A percentile compares a stretch with the other conserved stretches of the same genome.
Conservation (phyloP, 2,329 filamentous ascomycete species). For the Microthyrium microscopicum region DNA sequence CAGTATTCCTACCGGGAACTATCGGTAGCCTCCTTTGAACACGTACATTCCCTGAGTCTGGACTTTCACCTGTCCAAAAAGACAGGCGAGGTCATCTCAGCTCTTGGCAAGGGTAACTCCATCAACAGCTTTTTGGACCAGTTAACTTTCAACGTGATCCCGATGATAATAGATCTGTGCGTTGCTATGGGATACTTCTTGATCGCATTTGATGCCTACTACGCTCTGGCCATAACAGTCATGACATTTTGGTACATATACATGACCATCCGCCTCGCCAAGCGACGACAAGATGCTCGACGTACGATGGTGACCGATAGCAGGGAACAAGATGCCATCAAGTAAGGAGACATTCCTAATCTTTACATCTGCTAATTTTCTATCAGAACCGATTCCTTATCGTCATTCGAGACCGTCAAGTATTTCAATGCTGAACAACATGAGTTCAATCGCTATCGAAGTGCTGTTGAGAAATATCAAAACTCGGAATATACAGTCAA, state of each 20-base stretch:
- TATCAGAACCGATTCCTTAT: conserved; percentile 75
- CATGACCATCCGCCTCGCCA: conserved; percentile 88
- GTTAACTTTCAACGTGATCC: conserved; percentile 86
- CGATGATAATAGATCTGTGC: conserved; percentile 81
- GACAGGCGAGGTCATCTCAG: conserved; percentile 88
- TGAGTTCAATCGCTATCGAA: conserved; percentile 40
- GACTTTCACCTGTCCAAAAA: conserved; percentile 96
- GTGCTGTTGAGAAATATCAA: conserved; percentile 40
- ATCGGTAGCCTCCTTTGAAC: conserved; percentile 89
- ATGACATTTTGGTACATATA: conserved; percentile 95
- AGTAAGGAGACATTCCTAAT: conserved; percentile 31
- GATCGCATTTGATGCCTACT: conserved; percentile 67
- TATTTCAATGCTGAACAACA: conserved; percentile 46
- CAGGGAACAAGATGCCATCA: conserved; percentile 88
- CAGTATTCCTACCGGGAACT: conserved; percentile 94
- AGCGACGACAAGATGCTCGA: conserved; percentile 78
- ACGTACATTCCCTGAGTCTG: conserved; percentile 85
- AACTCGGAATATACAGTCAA: conserved; percentile 39
- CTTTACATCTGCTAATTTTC: conserved; percentile 12
- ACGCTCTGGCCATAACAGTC: conserved; percentile 74
- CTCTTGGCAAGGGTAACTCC: conserved; percentile 85
- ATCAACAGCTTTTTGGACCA: conserved; percentile 96
- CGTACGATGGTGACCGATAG: conserved; percentile 91
- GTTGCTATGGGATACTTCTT: conserved; percentile 74
- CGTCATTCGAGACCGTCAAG: conserved; percentile 77